These are phyloP conservation scores for Neofusicoccum umdonicola DNA, from an alignment of 2,329 filamentous ascomycete genomes.

Conservation along the genomic window DNA sequence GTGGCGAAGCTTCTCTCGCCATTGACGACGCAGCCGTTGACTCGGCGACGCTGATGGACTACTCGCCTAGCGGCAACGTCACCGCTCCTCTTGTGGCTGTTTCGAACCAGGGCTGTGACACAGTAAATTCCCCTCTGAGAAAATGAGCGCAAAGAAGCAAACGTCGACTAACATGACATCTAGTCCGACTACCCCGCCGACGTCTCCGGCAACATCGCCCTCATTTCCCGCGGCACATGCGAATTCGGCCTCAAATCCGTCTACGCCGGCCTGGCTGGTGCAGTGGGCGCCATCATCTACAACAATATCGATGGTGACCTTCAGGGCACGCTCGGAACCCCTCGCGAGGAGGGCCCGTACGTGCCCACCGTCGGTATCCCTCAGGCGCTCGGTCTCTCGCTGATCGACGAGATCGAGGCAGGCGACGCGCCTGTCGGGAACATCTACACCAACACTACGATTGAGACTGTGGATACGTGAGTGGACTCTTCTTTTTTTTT, in stretches of 20 bases:
- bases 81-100: slow-evolving; percentile 28
- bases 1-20: slow-evolving; percentile 23
- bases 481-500: slow-evolving; percentile 23
- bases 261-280: slow-evolving; percentile 65
- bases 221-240: slow-evolving; percentile 67
- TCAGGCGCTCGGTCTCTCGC: slow-evolving; percentile 56
- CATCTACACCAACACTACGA: slow-evolving; percentile 42
- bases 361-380: slow-evolving; percentile 67
- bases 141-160: background rate
- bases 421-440: slow-evolving; percentile 30
- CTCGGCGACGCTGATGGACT: slow-evolving; percentile 21
- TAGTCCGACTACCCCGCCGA: slow-evolving; percentile 56
- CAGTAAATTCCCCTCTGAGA: slow-evolving; percentile 24
- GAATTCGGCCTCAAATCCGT: slow-evolving; percentile 67
- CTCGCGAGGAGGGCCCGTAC: slow-evolving; percentile 46
- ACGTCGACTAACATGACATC: background rate
- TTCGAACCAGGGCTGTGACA: slow-evolving; percentile 31
- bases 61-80: slow-evolving; percentile 28
- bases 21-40: slow-evolving; percentile 25
- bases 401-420: slow-evolving; percentile 54
- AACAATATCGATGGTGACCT: slow-evolving; percentile 64
- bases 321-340: slow-evolving; percentile 62
- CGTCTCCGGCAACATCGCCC: slow-evolving; percentile 61
- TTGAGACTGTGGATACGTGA: slow-evolving; percentile 48
- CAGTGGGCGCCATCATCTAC: slow-evolving; percentile 67